Percentiles rank a stretch among this genome's conserved stretches.
Conservation (phyloP, 495 filamentous ascomycete species). For the Aspergillus biplanus region DNA sequence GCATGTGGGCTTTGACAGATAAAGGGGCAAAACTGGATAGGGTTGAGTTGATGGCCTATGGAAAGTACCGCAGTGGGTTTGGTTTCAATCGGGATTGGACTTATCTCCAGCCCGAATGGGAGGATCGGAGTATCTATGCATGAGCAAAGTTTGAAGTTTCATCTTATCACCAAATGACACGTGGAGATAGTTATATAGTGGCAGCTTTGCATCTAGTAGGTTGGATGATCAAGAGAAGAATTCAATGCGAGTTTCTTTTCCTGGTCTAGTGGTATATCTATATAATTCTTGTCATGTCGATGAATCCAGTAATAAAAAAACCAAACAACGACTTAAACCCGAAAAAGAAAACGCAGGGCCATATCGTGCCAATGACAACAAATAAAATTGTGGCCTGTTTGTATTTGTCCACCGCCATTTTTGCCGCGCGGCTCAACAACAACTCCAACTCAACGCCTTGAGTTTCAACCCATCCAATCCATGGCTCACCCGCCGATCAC, state of each 20-base stretch:
- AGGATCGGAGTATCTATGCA: conserved; percentile 28
- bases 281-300: too few relatives aligned
- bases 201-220: too few relatives aligned
- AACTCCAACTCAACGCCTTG: not conserved
- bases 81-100: conserved; percentile 48
- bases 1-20: conserved; percentile 51
- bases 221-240: too few relatives aligned
- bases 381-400: not conserved
- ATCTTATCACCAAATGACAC: too few relatives aligned
- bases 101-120: conserved; percentile 48
- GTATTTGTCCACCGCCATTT: conserved; percentile 39
- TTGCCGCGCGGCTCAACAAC: conserved; percentile 21
- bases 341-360: not conserved
- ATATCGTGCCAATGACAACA: not conserved
- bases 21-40: conserved; percentile 36
- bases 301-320: too few relatives aligned
- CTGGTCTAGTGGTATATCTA: too few relatives aligned
- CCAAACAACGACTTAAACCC: too few relatives aligned
- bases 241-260: too few relatives aligned
- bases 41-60: conserved; percentile 42
- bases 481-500: not conserved
- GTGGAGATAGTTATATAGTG: too few relatives aligned
- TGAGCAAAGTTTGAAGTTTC: too few relatives aligned
- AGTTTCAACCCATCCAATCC: not conserved
- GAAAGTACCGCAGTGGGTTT: conserved; percentile 47